phyloP scores from a whole-genome alignment of 1,284 basidiomycete species.

The Moesziomyces globuligerus region DNA sequence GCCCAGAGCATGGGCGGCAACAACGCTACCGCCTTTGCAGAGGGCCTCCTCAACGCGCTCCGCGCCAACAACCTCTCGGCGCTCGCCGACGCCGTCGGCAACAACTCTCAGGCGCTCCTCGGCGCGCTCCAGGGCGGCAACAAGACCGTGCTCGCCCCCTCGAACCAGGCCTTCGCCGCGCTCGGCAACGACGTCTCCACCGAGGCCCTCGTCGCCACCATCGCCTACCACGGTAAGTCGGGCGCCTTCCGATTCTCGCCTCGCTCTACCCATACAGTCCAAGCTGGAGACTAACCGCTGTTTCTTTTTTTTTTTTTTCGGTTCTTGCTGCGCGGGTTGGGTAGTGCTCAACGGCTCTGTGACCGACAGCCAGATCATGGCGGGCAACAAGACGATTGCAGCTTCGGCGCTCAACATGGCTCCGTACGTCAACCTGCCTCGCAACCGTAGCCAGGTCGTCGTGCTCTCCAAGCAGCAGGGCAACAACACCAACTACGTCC shows the following conservation, averaged over 20 bases:
- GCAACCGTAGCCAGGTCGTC: conserved; percentile 72
- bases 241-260: too few species aligned
- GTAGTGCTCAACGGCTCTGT: conserved; percentile 72
- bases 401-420: conserved; percentile 74
- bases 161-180: conserved; percentile 65
- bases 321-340: too few species aligned
- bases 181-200: conserved; percentile 67
- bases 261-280: neutral
- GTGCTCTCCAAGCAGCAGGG: conserved; percentile 70
- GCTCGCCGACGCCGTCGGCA: conserved; percentile 48
- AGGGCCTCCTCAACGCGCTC: conserved; percentile 43
- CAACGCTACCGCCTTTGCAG: conserved; percentile 50
- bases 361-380: conserved; percentile 67
- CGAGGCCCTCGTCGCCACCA: conserved; percentile 70
- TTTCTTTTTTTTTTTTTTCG: neutral
- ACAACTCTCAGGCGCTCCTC: conserved; percentile 32
- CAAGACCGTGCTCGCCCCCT: conserved; percentile 69
- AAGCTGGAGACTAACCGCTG: neutral
- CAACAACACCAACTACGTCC: conserved; percentile 71
- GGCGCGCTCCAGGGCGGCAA: conserved; percentile 44
- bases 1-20: conserved; percentile 22
- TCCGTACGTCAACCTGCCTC: conserved; percentile 58
- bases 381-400: conserved; percentile 71
- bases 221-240: conserved; percentile 73
- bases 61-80: conserved; percentile 44